Evolutionary conservation across 2,329 filamentous ascomycete species (phyloP).

Genomic region (Zasmidium citrigriseum): DNA sequence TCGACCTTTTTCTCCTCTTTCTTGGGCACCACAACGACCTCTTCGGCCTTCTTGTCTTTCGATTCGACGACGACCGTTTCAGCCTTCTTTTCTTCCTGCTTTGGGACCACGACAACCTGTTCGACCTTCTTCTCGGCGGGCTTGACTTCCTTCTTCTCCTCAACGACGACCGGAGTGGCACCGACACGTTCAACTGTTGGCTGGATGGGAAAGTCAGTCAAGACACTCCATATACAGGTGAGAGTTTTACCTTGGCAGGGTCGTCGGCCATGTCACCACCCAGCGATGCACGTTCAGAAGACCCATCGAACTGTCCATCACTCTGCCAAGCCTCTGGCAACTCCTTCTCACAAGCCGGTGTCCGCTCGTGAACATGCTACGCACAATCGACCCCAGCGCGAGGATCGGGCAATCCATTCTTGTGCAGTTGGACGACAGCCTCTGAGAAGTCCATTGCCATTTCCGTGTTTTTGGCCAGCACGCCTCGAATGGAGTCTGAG

Average conservation of each 20-base stretch:
- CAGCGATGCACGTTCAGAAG: not conserved
- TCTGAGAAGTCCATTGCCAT: conserved; percentile 33
- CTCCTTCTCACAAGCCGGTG: conserved; percentile 10
- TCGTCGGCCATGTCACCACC: conserved; percentile 1
- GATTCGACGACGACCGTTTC: not conserved
- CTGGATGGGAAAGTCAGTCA: not conserved
- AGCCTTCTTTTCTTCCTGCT: not conserved
- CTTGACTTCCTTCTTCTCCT: not conserved
- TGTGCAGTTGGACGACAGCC: conserved; percentile 28
- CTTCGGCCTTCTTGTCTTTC: not conserved
- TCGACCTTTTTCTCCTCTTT: not conserved
- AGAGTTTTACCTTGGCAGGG: not conserved
- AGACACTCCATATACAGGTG: not conserved
- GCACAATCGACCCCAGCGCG: conserved; percentile 31
- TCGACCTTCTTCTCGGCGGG: not conserved
- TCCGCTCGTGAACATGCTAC: conserved; percentile 33
- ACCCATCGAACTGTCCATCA: conserved; percentile 11
- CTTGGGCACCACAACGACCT: not conserved
- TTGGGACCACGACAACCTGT: conserved; percentile 2
- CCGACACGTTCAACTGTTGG: not conserved
- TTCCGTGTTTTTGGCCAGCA: conserved; percentile 29
- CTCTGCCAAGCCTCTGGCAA: conserved; percentile 24
- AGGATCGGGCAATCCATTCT: conserved; percentile 30
- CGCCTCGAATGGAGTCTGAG: conserved; percentile 27
- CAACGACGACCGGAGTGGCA: not conserved